These are phyloP conservation scores for Staphylotrichum tortipilum DNA, from an alignment of 495 filamentous ascomycete species.

Conservation along the genomic window DNA sequence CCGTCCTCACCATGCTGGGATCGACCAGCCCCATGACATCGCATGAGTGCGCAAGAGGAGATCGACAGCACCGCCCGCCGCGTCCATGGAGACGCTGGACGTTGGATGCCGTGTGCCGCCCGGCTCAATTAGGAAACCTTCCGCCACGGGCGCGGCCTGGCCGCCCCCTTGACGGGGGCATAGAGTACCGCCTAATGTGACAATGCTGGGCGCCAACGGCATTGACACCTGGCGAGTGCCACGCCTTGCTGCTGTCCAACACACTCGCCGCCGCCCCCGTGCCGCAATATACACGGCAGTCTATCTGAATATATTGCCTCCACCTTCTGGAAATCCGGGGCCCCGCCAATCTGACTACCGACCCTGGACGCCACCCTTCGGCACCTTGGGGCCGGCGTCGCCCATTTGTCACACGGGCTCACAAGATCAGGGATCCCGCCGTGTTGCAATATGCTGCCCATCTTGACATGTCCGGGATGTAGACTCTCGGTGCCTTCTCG, in stretches of 20 bases:
- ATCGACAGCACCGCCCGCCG: conserved; percentile 5
- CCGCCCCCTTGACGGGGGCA: conserved; percentile 4
- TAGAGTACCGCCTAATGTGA: conserved; percentile 22
- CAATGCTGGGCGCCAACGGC: conserved; percentile 15
- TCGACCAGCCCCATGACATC: not conserved
- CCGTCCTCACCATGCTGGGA: not conserved
- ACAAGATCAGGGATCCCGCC: conserved; percentile 17
- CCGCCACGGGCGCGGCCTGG: conserved; percentile 12
- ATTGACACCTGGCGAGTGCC: conserved; percentile 20
- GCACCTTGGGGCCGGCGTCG: conserved; percentile 5
- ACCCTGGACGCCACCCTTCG: conserved; percentile 17
- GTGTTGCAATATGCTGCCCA: conserved; percentile 19
- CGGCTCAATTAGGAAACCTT: conserved; percentile 20
- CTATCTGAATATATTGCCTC: conserved; percentile 27
- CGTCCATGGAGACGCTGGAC: no score
- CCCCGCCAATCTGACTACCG: conserved; percentile 25
- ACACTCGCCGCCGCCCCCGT: conserved; percentile 1
- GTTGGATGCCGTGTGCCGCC: conserved; percentile 3
- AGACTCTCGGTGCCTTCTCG: conserved; percentile 23
- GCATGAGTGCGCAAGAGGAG: conserved; percentile 2
- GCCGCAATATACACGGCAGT: conserved; percentile 22
- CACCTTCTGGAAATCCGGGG: conserved; percentile 20
- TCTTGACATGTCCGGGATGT: conserved; percentile 19
- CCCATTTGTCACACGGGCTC: conserved; percentile 12
- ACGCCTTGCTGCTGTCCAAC: conserved; percentile 13